Evolutionary conservation across 306 rosid species (phyloP), one percentile per base, ranked within the genome.

Genomic region (Rosa rugosa): DNA sequence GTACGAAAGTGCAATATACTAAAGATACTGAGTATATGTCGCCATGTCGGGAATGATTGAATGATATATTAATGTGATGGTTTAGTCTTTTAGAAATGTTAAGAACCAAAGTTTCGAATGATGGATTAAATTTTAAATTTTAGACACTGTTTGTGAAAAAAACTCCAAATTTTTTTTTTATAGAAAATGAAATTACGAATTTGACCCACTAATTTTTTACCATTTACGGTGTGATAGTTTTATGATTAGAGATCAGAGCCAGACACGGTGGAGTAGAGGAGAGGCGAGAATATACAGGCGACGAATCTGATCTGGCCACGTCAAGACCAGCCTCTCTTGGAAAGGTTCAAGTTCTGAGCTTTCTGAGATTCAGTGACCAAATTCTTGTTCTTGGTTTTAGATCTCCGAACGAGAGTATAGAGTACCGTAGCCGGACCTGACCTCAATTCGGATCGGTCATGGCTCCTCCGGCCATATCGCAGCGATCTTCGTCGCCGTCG

Each of bases 401-500:
- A 79, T 79, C 83, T 46, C 74, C 64, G 81, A 79, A 66, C 80
- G 18, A 34, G 18, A 34, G 36, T 67, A 73, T 11, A 14, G 77
- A 80, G 56, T 45, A 8, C 75, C 68, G 31, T 45, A 27, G 76
- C 68, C 77, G 70, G 44, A 17, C 50, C 63, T 62, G 64, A 51
- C 64, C 66, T 18, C 65, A 49, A 80, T 75, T 81, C 64, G 84
- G 80, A 71, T 87, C 64, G 57, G 42, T 85, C 76, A 96, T 96
- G 99, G 97, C 98, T 89, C 99, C 97, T 25, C 97, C 97, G 44
- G 92, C 84, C 8, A 94, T 87, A 77, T 84, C 97, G 46, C 85
- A 87, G 50, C 98, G 99, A 81, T 90, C 98, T 63, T 76, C 97
- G 0, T 96, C 99, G 1, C 99, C 98, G 78, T 96, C 99, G 54